Evolutionary conservation across 2,329 filamentous ascomycete genomes (phyloP).

Genomic region (Neopestalotiopsis sp.): DNA sequence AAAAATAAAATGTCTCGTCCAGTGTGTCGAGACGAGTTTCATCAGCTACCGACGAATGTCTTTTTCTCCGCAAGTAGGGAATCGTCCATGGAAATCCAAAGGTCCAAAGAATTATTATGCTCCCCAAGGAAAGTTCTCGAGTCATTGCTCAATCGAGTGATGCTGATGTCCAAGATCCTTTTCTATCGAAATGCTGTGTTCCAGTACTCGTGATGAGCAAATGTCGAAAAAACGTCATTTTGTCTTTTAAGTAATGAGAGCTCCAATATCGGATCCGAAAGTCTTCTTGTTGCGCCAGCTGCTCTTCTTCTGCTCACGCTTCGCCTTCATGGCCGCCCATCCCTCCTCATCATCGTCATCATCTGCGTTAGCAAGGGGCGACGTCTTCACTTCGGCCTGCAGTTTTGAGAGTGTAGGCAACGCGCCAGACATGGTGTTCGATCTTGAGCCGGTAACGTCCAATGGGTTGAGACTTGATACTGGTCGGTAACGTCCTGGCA

Average conservation of each 20-base stretch:
- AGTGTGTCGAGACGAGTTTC: neutral
- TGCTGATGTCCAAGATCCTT: neutral
- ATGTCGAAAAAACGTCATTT: neutral
- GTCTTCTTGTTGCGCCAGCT: slow-evolving; percentile 68
- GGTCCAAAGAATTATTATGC: neutral
- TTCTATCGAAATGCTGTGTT: neutral
- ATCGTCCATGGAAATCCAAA: neutral
- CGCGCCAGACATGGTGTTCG: slow-evolving; percentile 49
- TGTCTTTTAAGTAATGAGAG: slow-evolving; percentile 47
- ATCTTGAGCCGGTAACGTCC: slow-evolving; percentile 37
- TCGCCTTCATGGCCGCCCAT: slow-evolving; percentile 73
- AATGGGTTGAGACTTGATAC: slow-evolving; percentile 69
- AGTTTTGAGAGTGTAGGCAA: slow-evolving; percentile 44
- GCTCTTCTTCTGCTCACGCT: slow-evolving; percentile 71
- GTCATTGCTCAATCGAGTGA: neutral
- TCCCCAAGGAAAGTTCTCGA: neutral
- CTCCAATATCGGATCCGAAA: slow-evolving; percentile 51
- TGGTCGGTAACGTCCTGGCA: slow-evolving; percentile 88
- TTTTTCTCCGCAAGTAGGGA: neutral
- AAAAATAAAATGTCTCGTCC: neutral
- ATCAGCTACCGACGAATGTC: too few relatives aligned
- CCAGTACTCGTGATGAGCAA: neutral
- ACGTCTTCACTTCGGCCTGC: slow-evolving; percentile 42
- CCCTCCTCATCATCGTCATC: slow-evolving; percentile 71
- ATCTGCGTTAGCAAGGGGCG: slow-evolving; percentile 45